Evolutionary conservation across 202 grass and related monocot genomes (phyloP).

Genomic region (Alloteropsis angusta): DNA sequence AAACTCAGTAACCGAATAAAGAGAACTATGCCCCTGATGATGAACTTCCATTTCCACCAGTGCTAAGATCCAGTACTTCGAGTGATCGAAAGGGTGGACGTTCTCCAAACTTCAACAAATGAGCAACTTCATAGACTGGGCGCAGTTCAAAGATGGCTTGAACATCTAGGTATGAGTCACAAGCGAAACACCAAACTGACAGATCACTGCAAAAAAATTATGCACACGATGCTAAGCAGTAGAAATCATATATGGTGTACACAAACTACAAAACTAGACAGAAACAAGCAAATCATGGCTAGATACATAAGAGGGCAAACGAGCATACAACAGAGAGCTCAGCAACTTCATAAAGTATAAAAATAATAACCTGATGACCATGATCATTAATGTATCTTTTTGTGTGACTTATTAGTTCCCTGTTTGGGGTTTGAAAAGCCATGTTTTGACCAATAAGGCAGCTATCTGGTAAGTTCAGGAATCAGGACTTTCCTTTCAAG

Average conservation of each 20-base stretch:
- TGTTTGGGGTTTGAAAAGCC: background rate
- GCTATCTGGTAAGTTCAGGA: background rate
- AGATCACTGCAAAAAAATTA: constrained; percentile 63
- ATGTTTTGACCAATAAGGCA: background rate
- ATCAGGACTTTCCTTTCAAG: background rate
- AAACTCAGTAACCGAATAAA: background rate
- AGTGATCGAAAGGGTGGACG: constrained; percentile 51
- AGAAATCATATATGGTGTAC: background rate
- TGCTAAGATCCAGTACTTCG: constrained; percentile 40
- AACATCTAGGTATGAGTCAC: constrained; percentile 86
- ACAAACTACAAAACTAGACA: background rate
- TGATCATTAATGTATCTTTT: background rate
- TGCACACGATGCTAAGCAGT: background rate
- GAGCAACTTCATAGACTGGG: constrained; percentile 77
- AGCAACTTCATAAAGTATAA: background rate
- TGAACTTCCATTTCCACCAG: constrained; percentile 18
- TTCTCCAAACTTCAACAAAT: constrained; percentile 86
- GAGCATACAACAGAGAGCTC: background rate
- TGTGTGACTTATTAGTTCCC: background rate
- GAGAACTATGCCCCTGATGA: constrained; percentile 37
- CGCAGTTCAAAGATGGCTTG: constrained; percentile 65
- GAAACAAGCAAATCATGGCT: background rate
- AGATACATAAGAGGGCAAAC: background rate
- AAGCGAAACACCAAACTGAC: constrained; percentile 87
- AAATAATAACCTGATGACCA: background rate